phyloP scores from a whole-genome alignment of 2,329 filamentous ascomycete genomes.

The Alternaria consortialis region DNA sequence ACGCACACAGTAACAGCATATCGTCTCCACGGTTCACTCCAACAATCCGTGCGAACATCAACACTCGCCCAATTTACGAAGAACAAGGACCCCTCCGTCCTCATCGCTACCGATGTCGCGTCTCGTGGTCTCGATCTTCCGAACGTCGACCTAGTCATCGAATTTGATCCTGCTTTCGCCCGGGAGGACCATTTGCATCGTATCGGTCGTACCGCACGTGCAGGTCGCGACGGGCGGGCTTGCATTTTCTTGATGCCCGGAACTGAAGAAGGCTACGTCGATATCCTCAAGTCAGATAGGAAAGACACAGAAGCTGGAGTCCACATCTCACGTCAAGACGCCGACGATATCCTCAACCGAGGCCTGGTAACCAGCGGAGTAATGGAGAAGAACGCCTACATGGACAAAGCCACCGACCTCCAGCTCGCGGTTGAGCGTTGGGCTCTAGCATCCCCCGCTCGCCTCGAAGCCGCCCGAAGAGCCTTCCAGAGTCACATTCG shows the following conservation, averaged over 20 bases:
- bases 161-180: conserved; percentile 95
- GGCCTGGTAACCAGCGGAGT: conserved; percentile 61
- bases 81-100: conserved; percentile 77
- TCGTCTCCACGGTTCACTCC: conserved; percentile 89
- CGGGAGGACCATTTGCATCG: conserved; percentile 93
- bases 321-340: conserved; percentile 66
- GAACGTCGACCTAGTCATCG: conserved; percentile 91
- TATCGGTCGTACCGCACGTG: conserved; percentile 92
- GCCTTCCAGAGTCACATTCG: conserved; percentile 92
- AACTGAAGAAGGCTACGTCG: conserved; percentile 89
- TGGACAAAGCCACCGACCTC: conserved; percentile 71
- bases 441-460: conserved; percentile 69
- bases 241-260: conserved; percentile 91
- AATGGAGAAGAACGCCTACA: conserved; percentile 64
- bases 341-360: conserved; percentile 73
- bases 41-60: conserved; percentile 84
- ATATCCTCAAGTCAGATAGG: conserved; percentile 76
- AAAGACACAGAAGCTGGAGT: conserved; percentile 67
- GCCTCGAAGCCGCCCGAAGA: conserved; percentile 81
- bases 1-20: conserved; percentile 83
- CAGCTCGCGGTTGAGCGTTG: conserved; percentile 73
- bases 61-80: conserved; percentile 83
- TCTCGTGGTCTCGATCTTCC: conserved; percentile 95
- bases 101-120: conserved; percentile 94
- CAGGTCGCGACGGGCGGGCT: conserved; percentile 86